These are phyloP conservation scores for Niebla homalea DNA, from an alignment of 495 filamentous ascomycete genomes.

Conservation along the genomic window DNA sequence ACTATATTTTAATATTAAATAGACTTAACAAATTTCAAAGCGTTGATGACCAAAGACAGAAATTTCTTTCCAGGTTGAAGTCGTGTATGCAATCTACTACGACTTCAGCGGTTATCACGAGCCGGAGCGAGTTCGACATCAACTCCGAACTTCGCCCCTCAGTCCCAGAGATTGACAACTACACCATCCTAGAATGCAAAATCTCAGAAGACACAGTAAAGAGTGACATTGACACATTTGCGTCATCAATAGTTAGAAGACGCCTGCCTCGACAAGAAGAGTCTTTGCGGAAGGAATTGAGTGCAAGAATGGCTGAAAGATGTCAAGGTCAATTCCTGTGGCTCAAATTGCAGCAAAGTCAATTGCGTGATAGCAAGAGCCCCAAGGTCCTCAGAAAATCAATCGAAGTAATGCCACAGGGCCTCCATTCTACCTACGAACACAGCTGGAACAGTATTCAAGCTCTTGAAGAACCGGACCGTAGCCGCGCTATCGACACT, in stretches of 20 bases:
- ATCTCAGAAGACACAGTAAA: conserved; percentile 14
- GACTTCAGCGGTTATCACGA: conserved; percentile 16
- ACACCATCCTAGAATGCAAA: conserved; percentile 7
- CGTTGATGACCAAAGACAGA: not conserved
- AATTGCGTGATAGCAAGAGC: conserved; percentile 12
- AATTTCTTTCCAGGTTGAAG: conserved; percentile 14
- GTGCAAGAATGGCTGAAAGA: conserved; percentile 12
- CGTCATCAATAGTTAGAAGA: conserved; percentile 13
- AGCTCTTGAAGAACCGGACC: conserved; percentile 10
- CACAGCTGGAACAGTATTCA: conserved; percentile 19
- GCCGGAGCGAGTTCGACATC: conserved; percentile 17
- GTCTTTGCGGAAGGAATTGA: conserved; percentile 8
- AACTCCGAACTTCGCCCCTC: conserved; percentile 6
- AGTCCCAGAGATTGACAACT: not conserved
- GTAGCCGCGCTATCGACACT: conserved; percentile 15
- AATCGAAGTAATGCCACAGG: conserved; percentile 16
- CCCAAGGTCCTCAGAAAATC: conserved; percentile 13
- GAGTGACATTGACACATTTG: conserved; percentile 9
- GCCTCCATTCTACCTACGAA: conserved; percentile 16
- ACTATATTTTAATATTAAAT: conserved; percentile 18
- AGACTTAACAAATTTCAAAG: conserved; percentile 20
- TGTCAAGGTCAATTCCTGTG: conserved; percentile 22
- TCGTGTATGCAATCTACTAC: conserved; percentile 6
- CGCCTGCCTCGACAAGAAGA: conserved; percentile 16
- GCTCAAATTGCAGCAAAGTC: conserved; percentile 16